Percentiles rank a stretch among this genome's conserved stretches.
Evolutionary conservation across 345 rosid species (phyloP).

Genomic region (Combretum micranthum): DNA sequence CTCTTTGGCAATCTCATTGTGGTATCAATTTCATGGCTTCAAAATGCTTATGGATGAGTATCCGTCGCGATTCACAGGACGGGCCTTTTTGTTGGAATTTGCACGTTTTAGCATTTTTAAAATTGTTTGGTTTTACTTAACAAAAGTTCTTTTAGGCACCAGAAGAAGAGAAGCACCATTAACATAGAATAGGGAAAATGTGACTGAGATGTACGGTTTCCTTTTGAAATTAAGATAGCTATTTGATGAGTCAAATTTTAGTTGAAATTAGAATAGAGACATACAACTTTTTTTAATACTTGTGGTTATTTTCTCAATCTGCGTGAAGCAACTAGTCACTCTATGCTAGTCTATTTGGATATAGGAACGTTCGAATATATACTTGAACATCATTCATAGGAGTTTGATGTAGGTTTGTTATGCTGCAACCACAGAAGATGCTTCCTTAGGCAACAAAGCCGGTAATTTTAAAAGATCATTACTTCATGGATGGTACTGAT

Average conservation of each 20-base stretch:
- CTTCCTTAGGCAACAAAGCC: slow-evolving; percentile 76
- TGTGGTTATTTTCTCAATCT: slow-evolving; percentile 89
- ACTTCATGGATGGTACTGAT: neutral
- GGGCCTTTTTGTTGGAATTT: no score
- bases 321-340: slow-evolving; percentile 79
- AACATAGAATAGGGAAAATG: no score
- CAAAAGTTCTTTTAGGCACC: no score
- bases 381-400: slow-evolving; percentile 63
- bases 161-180: no score
- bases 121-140: no score
- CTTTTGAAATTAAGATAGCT: no score
- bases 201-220: no score
- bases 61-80: no score
- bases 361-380: slow-evolving; percentile 68
- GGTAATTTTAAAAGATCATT: slow-evolving; percentile 24
- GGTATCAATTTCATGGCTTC: slow-evolving; percentile 53
- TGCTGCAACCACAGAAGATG: slow-evolving; percentile 80
- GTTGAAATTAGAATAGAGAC: no score
- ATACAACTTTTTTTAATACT: slow-evolving; percentile 45
- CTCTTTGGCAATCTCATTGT: slow-evolving; percentile 83
- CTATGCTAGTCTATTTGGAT: slow-evolving; percentile 81
- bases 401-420: slow-evolving; percentile 49
- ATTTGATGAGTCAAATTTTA: no score
- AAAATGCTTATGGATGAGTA: no score
- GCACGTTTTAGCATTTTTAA: no score